phyloP scores from a whole-genome alignment of 106 monocot genomes.

The Dioscorea zingiberensis region DNA sequence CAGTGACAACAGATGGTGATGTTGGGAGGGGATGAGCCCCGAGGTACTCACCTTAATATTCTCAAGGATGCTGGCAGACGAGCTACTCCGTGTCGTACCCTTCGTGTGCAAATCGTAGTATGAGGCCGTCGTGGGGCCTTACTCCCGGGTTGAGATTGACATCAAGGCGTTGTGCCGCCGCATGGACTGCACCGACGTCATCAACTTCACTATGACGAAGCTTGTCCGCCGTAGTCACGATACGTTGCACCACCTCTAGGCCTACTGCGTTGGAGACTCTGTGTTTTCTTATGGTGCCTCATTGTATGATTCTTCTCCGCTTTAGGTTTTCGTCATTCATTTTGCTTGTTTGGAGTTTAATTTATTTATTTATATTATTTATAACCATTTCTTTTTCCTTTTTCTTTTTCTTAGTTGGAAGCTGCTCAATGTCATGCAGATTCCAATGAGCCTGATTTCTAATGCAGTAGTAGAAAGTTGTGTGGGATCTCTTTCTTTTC shows the following conservation, averaged over 20 bases:
- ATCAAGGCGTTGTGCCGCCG: constrained; percentile 40
- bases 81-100: constrained; percentile 17
- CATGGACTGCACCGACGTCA: constrained; percentile 16
- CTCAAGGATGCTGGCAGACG: constrained; percentile 17
- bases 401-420: background rate
- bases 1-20: background rate
- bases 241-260: constrained; percentile 24
- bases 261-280: constrained; percentile 28
- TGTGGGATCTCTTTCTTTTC: constrained; percentile 11
- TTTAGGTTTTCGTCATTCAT: no score
- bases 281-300: constrained; percentile 16
- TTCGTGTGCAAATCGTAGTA: constrained; percentile 47
- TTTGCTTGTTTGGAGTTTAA: no score
- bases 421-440: constrained; percentile 34
- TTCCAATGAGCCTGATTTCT: constrained; percentile 48
- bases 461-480: constrained; percentile 21
- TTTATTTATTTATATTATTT: no score
- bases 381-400: background rate
- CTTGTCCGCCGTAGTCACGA: constrained; percentile 22
- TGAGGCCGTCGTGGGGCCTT: constrained; percentile 26
- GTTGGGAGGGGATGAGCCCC: constrained; percentile 25
- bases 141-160: constrained; percentile 37
- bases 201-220: constrained; percentile 21
- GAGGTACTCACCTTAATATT: constrained; percentile 29
- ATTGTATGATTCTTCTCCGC: constrained; percentile 1